These are phyloP conservation scores for Pleurotus citrinopileatus DNA, from an alignment of 768 basidiomycete genomes.

Conservation along the genomic window DNA sequence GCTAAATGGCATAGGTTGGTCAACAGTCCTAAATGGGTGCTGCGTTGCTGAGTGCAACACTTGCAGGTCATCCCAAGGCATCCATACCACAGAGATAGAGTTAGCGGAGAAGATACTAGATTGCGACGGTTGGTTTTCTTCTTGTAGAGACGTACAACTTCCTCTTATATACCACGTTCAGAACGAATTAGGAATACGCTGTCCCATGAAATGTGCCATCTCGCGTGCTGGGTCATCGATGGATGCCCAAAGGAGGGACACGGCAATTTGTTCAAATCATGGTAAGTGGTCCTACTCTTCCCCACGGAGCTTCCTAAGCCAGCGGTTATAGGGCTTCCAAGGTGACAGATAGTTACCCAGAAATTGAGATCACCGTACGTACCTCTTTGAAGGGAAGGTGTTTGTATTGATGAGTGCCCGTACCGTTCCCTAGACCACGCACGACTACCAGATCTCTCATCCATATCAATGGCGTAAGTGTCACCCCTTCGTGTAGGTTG, in stretches of 20 bases:
- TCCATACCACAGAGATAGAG: slow-evolving; percentile 64
- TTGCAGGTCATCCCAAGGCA: slow-evolving; percentile 52
- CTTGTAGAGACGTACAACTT: background rate
- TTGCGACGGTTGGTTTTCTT: slow-evolving; percentile 50
- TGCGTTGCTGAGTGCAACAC: background rate
- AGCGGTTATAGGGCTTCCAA: slow-evolving; percentile 52
- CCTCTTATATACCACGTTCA: slow-evolving; percentile 21
- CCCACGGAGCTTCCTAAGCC: background rate
- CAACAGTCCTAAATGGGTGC: slow-evolving; percentile 11
- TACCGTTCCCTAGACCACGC: slow-evolving; percentile 48
- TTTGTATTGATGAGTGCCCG: background rate
- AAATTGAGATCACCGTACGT: slow-evolving; percentile 69
- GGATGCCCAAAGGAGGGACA: slow-evolving; percentile 68
- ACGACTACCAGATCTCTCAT: slow-evolving; percentile 74
- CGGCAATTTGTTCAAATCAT: slow-evolving; percentile 67
- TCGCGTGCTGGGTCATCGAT: slow-evolving; percentile 84
- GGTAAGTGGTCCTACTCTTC: slow-evolving; percentile 37
- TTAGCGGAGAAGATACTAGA: slow-evolving; percentile 83
- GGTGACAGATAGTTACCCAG: slow-evolving; percentile 65
- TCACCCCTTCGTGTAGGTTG: slow-evolving; percentile 4
- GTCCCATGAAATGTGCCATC: slow-evolving; percentile 91
- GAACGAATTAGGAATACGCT: slow-evolving; percentile 81
- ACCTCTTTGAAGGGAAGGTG: background rate
- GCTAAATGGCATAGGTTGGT: slow-evolving; percentile 69
- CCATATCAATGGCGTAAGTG: slow-evolving; percentile 71